Base-by-base conservation (phyloP, 2,329 filamentous ascomycete species). In the Xylaria sp. region DNA sequence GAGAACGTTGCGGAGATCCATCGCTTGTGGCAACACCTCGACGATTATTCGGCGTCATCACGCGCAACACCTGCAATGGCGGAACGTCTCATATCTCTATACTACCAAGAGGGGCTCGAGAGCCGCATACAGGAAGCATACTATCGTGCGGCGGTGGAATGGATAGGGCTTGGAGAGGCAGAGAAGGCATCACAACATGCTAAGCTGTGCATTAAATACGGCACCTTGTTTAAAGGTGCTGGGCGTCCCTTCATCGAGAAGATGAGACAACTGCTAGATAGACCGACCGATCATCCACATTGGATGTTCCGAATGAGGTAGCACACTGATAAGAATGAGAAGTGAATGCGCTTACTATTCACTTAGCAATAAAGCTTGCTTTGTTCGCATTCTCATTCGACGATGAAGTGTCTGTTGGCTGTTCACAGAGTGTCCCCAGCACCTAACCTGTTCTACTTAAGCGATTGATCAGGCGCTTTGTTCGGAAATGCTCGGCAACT, bases 111-210 rank as follows among this genome's bases (percentile, higher is more conserved):
- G 61, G 69, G 69, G 15, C 71, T 74, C 56, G 67, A 60, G 46
- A 74, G 66, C 1, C 72, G 69, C 54, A 69, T 71, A 52, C 73
- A 72, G 64, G 78, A 71, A 67, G 78, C 72, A 15, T 77, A 77
- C 68, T 79, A 76, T 56, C 71, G 74, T 17, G 77, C 78, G 17
- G 76, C 77, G 1, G 62, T 78, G n/a, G 78, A 79, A 50, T 78
- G 75, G 64, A 78, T 78, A 62, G 76, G 74, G 12, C 66, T 76
- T 0, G 76, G 76, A 0, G 70, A 77, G 42, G 67, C 65, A 2
- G 64, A 51, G 19, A 70, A 62, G 28, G 78, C 77, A 17, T 66
- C 70, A 3, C 70, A 69, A 63, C 75, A 78, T 60, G 78, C 77
- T 14, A 50, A 12, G 4, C 55, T 70, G 15, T 67, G 70, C 35